These are phyloP conservation scores for Aureoboletus auriporus DNA, from an alignment of 768 basidiomycete genomes.

Conservation along the genomic window DNA sequence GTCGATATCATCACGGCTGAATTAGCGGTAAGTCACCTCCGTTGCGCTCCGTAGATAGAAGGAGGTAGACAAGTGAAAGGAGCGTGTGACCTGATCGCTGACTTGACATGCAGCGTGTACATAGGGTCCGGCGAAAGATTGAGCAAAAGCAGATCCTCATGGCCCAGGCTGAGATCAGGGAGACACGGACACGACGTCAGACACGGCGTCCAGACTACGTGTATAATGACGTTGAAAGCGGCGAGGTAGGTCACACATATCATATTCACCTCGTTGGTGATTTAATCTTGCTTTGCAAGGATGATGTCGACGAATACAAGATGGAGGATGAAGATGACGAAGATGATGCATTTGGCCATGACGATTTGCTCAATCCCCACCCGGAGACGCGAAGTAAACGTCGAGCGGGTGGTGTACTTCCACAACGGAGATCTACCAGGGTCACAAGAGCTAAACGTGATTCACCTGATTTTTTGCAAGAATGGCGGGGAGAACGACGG, in stretches of 20 bases:
- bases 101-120: constrained; percentile 54
- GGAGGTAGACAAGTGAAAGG: constrained; percentile 7
- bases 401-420: constrained; percentile 31
- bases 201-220: constrained; percentile 78
- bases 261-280: constrained; percentile 22
- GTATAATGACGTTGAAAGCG: constrained; percentile 66
- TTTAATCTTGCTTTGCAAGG: constrained; percentile 26
- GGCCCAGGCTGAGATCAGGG: constrained; percentile 74
- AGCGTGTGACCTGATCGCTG: constrained; percentile 18
- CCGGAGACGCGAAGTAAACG: constrained; percentile 42
- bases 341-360: constrained; percentile 48
- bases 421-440: constrained; percentile 54
- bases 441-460: constrained; percentile 49
- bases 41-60: constrained; percentile 8
- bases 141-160: constrained; percentile 61
- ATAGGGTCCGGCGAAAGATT: constrained; percentile 63
- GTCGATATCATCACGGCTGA: constrained; percentile 67
- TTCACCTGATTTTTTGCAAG: constrained; percentile 45
- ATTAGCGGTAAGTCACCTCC: constrained; percentile 53
- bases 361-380: constrained; percentile 35
- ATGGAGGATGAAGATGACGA: constrained; percentile 66
- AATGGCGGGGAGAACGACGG: constrained; percentile 74
- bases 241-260: constrained; percentile 38
- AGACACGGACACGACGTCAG: constrained; percentile 73
- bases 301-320: constrained; percentile 66